Evolutionary conservation across 2,329 filamentous ascomycete genomes (phyloP).

Genomic region (Zymoseptoria ardabiliae): DNA sequence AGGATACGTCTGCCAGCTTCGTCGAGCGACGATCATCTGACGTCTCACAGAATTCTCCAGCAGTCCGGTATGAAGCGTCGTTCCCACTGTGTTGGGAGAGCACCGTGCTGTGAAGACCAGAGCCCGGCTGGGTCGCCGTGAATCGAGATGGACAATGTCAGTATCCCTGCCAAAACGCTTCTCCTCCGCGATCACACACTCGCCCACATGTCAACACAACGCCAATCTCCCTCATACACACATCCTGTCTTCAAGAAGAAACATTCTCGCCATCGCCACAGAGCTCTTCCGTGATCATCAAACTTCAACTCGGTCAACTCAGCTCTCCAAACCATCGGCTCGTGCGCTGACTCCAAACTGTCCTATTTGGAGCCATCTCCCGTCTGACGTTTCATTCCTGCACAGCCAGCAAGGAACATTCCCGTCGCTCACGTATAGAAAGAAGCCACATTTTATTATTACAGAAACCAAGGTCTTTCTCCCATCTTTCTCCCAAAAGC

Average conservation of each 20-base stretch:
- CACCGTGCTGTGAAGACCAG: neutral
- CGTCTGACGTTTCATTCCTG: neutral
- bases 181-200: neutral
- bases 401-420: neutral
- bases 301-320: no score
- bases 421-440: no score
- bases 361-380: no score
- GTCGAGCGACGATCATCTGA: neutral
- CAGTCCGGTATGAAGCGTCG: neutral
- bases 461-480: no score
- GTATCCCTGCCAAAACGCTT: neutral
- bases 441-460: no score
- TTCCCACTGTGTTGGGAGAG: neutral
- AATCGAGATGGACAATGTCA: neutral
- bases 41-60: neutral
- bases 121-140: neutral
- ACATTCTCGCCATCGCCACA: neutral
- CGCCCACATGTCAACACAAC: neutral
- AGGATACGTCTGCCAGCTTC: neutral
- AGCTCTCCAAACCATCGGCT: neutral
- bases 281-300: no score
- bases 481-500: no score
- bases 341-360: neutral
- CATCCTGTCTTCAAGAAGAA: neutral
- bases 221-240: neutral